These are phyloP conservation scores for Triticum timopheevii DNA, from an alignment of 176 grass and related monocot species.

Conservation along the genomic window DNA sequence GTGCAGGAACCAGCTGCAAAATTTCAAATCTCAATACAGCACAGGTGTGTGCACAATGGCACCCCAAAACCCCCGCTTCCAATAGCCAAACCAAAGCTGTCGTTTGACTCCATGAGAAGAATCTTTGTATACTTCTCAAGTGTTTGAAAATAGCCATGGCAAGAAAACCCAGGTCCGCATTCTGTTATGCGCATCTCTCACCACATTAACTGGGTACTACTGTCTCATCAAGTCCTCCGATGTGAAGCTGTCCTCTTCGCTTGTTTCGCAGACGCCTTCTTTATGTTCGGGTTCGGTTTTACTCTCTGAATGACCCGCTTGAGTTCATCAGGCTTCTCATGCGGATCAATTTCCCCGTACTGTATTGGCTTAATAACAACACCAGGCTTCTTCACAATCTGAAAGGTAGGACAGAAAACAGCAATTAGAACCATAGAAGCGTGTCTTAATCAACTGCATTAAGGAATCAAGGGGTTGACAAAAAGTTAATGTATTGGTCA, in stretches of 20 bases:
- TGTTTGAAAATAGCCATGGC: not conserved
- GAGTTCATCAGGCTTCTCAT: constrained; percentile 66
- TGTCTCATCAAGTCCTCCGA: constrained; percentile 8
- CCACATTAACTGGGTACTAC: not conserved
- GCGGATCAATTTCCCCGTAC: constrained; percentile 76
- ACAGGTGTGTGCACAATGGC: not conserved
- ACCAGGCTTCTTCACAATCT: constrained; percentile 96
- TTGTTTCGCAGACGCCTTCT: constrained; percentile 41
- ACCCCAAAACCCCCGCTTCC: not conserved
- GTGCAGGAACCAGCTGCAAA: not conserved
- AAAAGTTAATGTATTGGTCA: not conserved
- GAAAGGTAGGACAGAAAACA: constrained; percentile 14
- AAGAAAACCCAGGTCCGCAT: not conserved
- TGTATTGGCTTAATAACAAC: constrained; percentile 80
- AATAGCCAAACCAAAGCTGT: not conserved
- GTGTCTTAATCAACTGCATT: not conserved
- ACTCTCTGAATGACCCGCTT: constrained; percentile 67
- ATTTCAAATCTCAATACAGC: not conserved
- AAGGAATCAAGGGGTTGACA: not conserved
- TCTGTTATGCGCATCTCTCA: not conserved
- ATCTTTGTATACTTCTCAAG: not conserved
- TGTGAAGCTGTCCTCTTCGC: constrained; percentile 1
- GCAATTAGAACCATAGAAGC: constrained; percentile 13
- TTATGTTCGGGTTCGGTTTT: constrained; percentile 40
- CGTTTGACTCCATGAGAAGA: constrained; percentile 3